These are phyloP conservation scores for Trichoderma lentiforme DNA, from an alignment of 2,329 filamentous ascomycete genomes.

Conservation along the genomic window DNA sequence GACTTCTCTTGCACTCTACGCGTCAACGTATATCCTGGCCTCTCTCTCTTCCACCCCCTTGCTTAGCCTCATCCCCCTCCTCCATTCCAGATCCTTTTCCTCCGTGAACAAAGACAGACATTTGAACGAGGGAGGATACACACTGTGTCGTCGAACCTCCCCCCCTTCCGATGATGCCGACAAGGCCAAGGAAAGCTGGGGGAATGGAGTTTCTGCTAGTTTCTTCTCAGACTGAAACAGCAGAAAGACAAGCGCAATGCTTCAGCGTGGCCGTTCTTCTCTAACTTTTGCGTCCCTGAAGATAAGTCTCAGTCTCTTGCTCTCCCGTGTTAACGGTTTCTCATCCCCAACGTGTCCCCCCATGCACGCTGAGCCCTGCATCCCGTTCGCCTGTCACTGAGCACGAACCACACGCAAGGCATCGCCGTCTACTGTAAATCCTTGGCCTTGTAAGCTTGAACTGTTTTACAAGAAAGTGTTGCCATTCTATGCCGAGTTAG, in stretches of 20 bases:
- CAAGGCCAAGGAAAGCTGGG: neutral
- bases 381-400: neutral
- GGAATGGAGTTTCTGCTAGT: constrained; percentile 11
- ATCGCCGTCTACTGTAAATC: neutral
- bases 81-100: neutral
- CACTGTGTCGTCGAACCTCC: neutral
- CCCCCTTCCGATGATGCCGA: constrained; percentile 1
- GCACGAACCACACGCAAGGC: neutral
- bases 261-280: neutral
- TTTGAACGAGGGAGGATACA: neutral
- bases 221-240: neutral
- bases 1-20: neutral
- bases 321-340: neutral
- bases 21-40: neutral
- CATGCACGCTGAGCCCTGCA: neutral
- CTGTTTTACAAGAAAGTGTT: neutral
- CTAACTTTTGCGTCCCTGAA: neutral
- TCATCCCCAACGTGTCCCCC: neutral
- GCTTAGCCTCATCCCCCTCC: neutral
- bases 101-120: neutral
- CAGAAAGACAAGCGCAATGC: neutral
- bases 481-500: neutral
- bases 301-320: neutral
- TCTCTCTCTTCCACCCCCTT: neutral
- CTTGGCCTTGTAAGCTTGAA: neutral